Evolutionary conservation across 148 eudicot genomes (phyloP).

Genomic region (Vaccinium myrtillus): DNA sequence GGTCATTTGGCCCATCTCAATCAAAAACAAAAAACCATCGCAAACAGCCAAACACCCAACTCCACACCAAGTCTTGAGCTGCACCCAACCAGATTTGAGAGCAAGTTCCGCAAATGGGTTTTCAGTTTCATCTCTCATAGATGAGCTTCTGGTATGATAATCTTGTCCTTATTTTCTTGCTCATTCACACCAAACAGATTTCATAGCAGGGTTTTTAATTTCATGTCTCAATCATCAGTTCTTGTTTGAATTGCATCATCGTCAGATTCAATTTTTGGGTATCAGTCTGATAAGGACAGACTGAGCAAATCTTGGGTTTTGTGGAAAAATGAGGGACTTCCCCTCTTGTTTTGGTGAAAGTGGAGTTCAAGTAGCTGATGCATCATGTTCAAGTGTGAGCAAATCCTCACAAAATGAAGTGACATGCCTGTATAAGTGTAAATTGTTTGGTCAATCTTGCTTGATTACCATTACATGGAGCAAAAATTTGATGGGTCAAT

Average conservation of each 20-base stretch:
- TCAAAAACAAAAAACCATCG: neutral
- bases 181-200: neutral
- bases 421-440: conserved; percentile 40
- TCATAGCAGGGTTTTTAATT: conserved; percentile 21
- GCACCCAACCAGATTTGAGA: neutral
- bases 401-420: conserved; percentile 41
- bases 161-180: neutral
- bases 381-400: conserved; percentile 41
- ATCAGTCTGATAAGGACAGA: neutral
- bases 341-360: conserved; percentile 61
- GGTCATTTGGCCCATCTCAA: neutral
- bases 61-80: neutral
- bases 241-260: conserved; percentile 15
- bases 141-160: conserved; percentile 10
- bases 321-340: conserved; percentile 46
- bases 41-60: neutral
- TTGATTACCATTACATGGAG: conserved; percentile 39
- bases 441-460: conserved; percentile 36
- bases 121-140: conserved; percentile 15
- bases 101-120: conserved; percentile 16
- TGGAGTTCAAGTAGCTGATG: conserved; percentile 55
- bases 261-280: neutral
- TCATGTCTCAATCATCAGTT: conserved; percentile 15
- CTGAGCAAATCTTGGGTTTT: conserved; percentile 12
- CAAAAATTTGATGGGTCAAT: conserved; percentile 49